Percentiles rank a stretch among this genome's conserved stretches.
Evolutionary conservation across 2,329 filamentous ascomycete genomes (phyloP).

Genomic region (Neonectria coccinea): DNA sequence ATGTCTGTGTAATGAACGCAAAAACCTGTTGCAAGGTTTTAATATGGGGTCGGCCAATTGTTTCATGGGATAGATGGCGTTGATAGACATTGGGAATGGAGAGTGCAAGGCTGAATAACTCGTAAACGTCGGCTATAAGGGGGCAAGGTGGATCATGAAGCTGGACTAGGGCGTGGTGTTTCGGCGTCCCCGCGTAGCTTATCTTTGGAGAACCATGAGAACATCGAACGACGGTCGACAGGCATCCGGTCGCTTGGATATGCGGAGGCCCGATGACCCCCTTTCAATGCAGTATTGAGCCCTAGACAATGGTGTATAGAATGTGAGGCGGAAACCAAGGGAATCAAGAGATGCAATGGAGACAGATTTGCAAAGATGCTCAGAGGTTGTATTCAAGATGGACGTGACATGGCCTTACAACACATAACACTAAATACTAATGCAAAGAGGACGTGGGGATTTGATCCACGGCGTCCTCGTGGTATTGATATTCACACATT

Average conservation of each 20-base stretch:
- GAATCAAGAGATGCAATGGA: background rate
- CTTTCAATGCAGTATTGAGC: background rate
- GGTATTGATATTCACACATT: constrained; percentile 8
- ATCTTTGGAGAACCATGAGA: background rate
- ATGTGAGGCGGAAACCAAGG: background rate
- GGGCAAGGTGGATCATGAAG: background rate
- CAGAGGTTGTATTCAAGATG: constrained; percentile 26
- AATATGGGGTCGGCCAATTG: constrained; percentile 11
- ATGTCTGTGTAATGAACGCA: constrained; percentile 78
- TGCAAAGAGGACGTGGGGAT: constrained; percentile 1
- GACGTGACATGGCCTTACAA: constrained; percentile 8
- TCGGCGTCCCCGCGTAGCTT: constrained; percentile 2
- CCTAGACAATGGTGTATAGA: background rate
- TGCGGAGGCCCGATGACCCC: background rate
- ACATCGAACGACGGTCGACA: background rate
- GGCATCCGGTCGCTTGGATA: background rate
- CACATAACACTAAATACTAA: constrained; percentile 4
- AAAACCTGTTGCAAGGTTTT: constrained; percentile 1
- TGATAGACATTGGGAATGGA: constrained; percentile 21
- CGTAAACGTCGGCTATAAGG: too few species aligned
- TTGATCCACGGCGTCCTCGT: background rate
- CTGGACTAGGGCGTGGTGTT: background rate
- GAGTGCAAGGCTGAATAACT: background rate
- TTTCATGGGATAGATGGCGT: constrained; percentile 35
- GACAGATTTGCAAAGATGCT: background rate